Evolutionary conservation across 2,329 filamentous ascomycete genomes (phyloP), one percentile per base, ranked within the genome.

Genomic region (Hypoxylon rubiginosum): DNA sequence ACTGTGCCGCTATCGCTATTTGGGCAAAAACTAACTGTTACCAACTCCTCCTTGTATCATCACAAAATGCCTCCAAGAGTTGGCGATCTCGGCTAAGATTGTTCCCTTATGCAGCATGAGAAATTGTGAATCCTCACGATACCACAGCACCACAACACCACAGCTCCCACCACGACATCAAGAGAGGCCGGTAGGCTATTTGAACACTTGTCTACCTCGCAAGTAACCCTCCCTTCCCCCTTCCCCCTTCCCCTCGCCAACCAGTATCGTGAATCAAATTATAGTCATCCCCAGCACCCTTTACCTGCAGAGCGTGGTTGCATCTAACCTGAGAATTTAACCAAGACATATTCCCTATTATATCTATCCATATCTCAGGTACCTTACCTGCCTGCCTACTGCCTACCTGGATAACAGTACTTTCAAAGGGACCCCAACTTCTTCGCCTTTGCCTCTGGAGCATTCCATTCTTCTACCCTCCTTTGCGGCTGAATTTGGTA

Each of bases 81-180:
- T 54, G 41, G 56, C 43, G 64, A 69, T 67, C 61, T 58, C 52
- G 58, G 54, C 62, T 67, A 58, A 65, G 61, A 65, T 67, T 65
- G 52, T 54, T 56, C 59, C 43, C 36, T 67, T 62, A 65, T 65
- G 67, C 64, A 63, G 57, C 21, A 41, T 51, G 11, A 34, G 43
- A 66, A 48, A 54, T 50, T 50, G 17, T 48, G 49, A 66, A 66
- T 69, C 60, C 66, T 66, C 63, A 59, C 34, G 49, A 58, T 61
- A 52, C 50, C 26, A 68, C 39, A 41, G 36, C 36, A 21, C 9
- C 34, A 15, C 34, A 30, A 9, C 28, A 30, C 5, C 17, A 19
- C n/a, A 43, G 39, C 39, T 21, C 17, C 34, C 34, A 39, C 34
- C 34, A 39, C 34, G n/a, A 15, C 15, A 13, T 30, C 24, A 48